Evolutionary conservation across 441 rosid genomes (phyloP), one percentile per base, ranked within the genome.

Genomic region (Adansonia gregorii): DNA sequence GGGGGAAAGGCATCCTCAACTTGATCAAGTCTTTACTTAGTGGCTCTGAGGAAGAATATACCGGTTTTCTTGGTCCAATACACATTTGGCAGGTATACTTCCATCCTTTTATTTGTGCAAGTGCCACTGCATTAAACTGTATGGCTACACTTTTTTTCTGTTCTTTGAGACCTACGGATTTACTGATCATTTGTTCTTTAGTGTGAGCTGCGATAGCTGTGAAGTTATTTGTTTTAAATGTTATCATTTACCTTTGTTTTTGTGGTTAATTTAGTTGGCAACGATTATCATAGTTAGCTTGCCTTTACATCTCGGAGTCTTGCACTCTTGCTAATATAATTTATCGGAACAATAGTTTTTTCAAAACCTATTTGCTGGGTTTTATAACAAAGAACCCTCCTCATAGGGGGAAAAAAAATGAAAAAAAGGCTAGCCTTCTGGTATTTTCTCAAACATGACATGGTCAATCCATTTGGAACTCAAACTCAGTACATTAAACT

Each of bases 31-130:
- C 83, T 72, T 76, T 90, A 70, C 79, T 85, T 78, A 81, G 78
- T 72, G 78, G 83, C 69, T 85, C 68, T 56, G 84, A 78, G 67
- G 89, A 87, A 77, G 91, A 90, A 75, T 79, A 81, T 77, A 82
- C 85, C 5, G 94, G 97, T 76, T 92, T 88, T 70, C 87, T 87
- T 52, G 89, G 93, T 51, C 97, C 97, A 49, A 84, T 88, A 74
- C 97, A 92, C 79, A 85, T 92, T 68, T 92, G 94, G 94, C 97
- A 92, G 97, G 97, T 90, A 61, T 59, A 78, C 77, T 12, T 63
- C 22, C 63, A 72, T 39, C 66, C 67, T 71, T 4, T 54, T 77
- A 11, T 67, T 66, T 17, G 49, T 9, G 1, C 58, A 60, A 22
- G 0, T 66, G 64, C 22, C 1, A 10, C 66, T 71, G 35, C 55